These are phyloP conservation scores for Endogone sp. DNA, from an alignment of 192 early-diverging fungal genomes.

Conservation along the genomic window DNA sequence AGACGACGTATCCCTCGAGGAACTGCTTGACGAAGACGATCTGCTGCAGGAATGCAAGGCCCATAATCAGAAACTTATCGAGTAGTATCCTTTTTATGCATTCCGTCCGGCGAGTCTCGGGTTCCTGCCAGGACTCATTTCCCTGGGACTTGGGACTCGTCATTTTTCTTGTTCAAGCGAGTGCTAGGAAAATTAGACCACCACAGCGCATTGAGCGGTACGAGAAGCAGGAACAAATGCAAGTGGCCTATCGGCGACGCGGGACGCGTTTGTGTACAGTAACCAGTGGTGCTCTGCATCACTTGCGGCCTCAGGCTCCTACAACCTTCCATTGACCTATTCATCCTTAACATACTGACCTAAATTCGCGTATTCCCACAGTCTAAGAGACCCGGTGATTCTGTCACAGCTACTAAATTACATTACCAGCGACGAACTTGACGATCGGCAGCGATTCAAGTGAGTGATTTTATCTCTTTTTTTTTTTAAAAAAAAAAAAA, in stretches of 20 bases:
- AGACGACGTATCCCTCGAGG: conserved; percentile 85
- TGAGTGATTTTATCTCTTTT: too few relatives aligned
- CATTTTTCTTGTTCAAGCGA: too few relatives aligned
- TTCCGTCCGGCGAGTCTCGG: too few relatives aligned
- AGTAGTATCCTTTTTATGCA: conserved; percentile 59
- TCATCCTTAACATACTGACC: neutral
- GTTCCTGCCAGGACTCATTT: too few relatives aligned
- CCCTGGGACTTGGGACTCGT: too few relatives aligned
- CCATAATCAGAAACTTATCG: conserved; percentile 86
- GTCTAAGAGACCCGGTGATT: conserved; percentile 72
- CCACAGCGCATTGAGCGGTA: too few relatives aligned
- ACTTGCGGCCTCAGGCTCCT: too few relatives aligned
- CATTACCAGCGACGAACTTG: conserved; percentile 80
- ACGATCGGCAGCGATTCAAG: conserved; percentile 78
- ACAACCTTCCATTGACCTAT: too few relatives aligned
- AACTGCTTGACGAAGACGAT: conserved; percentile 90
- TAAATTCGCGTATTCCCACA: conserved; percentile 32
- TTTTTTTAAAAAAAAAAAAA: neutral
- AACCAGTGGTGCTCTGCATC: too few relatives aligned
- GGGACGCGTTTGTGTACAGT: too few relatives aligned
- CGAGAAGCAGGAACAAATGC: too few relatives aligned
- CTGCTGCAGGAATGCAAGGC: conserved; percentile 93
- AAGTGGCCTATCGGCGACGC: too few relatives aligned
- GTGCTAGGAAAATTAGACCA: neutral
- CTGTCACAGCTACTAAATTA: conserved; percentile 76